Conservation (phyloP, 208 protist species). For the Acanthamoeba rhysodes region DNA sequence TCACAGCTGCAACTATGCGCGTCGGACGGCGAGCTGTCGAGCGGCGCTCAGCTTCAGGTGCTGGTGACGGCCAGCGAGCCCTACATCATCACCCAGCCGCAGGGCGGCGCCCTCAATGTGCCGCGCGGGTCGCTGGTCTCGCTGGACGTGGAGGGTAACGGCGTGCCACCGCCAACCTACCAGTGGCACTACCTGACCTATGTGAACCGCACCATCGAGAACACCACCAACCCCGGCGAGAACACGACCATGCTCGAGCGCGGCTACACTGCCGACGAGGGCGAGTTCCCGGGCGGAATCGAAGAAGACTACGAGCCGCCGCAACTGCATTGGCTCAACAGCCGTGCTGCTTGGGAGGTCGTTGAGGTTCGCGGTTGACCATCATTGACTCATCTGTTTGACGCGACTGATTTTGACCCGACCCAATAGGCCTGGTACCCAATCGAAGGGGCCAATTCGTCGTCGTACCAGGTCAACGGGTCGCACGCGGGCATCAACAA, state of each 20-base stretch:
- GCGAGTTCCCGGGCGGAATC: too few relatives aligned
- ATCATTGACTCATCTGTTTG: too few relatives aligned
- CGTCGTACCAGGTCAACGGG: neutral
- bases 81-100: neutral
- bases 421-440: neutral
- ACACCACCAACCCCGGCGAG: neutral
- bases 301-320: neutral
- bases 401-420: neutral
- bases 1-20: neutral
- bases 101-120: neutral
- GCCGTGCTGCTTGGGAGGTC: neutral
- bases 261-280: neutral
- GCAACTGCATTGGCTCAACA: neutral
- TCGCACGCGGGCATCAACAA: neutral
- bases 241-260: neutral
- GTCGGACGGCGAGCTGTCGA: slow-evolving; percentile 12
- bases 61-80: neutral
- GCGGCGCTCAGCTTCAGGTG: neutral
- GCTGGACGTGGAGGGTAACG: neutral
- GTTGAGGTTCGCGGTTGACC: neutral
- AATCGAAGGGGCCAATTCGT: neutral
- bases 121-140: neutral
- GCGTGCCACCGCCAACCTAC: neutral
- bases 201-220: neutral
- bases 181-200: slow-evolving; percentile 30